phyloP scores from a whole-genome alignment of 768 basidiomycete species.

The Tulasnella sp. region DNA sequence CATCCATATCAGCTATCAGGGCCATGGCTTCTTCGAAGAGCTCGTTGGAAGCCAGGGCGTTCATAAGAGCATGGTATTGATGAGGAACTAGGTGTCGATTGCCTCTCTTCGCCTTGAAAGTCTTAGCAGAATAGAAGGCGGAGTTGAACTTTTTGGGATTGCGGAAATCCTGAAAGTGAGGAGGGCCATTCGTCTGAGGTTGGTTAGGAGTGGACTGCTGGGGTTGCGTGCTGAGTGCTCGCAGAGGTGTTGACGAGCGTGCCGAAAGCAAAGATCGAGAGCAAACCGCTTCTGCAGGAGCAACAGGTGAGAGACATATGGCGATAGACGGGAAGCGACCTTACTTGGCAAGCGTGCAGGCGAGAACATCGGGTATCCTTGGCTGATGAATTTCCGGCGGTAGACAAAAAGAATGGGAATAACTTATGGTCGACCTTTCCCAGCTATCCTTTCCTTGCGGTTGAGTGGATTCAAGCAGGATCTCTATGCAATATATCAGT shows the following conservation, averaged over 20 bases:
- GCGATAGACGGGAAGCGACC: neutral
- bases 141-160: neutral
- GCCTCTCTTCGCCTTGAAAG: neutral
- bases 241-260: neutral
- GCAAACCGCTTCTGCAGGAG: neutral
- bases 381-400: neutral
- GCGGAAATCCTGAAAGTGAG: neutral
- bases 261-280: neutral
- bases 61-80: conserved; percentile 51
- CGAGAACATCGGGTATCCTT: neutral
- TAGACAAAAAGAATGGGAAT: neutral
- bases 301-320: neutral
- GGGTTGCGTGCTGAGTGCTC: neutral
- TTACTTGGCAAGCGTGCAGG: neutral
- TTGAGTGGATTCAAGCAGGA: neutral
- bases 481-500: neutral
- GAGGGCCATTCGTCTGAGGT: neutral
- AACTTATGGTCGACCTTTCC: neutral
- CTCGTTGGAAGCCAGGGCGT: conserved; percentile 45
- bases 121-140: neutral
- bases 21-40: conserved; percentile 56
- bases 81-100: neutral
- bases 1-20: conserved; percentile 64
- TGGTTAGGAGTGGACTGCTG: neutral
- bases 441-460: neutral